Conservation (phyloP, 2,329 filamentous ascomycete species). For the Colletotrichum costaricense region DNA sequence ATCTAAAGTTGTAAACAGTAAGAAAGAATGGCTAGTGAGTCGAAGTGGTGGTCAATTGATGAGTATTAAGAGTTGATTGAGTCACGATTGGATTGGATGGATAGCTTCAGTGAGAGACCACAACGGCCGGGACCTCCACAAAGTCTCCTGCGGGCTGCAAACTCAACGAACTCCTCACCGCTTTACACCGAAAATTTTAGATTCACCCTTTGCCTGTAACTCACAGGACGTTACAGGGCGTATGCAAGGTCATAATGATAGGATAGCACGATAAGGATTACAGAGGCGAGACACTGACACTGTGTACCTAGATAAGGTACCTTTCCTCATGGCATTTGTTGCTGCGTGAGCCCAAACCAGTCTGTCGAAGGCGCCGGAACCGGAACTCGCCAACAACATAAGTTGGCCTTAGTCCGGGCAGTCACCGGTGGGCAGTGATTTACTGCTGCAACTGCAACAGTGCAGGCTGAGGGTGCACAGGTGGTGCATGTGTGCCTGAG, state of each 20-base stretch:
- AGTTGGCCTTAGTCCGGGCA: no score
- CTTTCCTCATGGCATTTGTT: background rate
- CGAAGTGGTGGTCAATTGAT: constrained; percentile 14
- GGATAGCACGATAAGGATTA: background rate
- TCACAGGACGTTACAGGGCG: constrained; percentile 8
- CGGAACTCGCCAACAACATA: constrained; percentile 15
- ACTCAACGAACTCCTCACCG: constrained; percentile 30
- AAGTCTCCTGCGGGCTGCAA: constrained; percentile 15
- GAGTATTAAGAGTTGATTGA: constrained; percentile 8
- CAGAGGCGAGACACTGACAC: background rate
- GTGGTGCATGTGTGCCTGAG: constrained; percentile 12
- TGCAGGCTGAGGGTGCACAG: no score
- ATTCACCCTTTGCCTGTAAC: background rate
- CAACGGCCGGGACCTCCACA: constrained; percentile 12
- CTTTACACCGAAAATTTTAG: constrained; percentile 37
- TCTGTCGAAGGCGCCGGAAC: constrained; percentile 25
- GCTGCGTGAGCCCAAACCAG: constrained; percentile 27
- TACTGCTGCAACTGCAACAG: background rate
- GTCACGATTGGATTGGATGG: constrained; percentile 28
- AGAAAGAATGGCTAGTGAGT: constrained; percentile 5
- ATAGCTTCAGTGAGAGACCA: constrained; percentile 24
- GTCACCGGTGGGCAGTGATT: background rate
- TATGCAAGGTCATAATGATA: background rate
- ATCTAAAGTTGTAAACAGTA: background rate
- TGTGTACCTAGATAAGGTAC: background rate